Conservation (phyloP, 805 yeast genomes). For the Wickerhamiella galacta region DNA sequence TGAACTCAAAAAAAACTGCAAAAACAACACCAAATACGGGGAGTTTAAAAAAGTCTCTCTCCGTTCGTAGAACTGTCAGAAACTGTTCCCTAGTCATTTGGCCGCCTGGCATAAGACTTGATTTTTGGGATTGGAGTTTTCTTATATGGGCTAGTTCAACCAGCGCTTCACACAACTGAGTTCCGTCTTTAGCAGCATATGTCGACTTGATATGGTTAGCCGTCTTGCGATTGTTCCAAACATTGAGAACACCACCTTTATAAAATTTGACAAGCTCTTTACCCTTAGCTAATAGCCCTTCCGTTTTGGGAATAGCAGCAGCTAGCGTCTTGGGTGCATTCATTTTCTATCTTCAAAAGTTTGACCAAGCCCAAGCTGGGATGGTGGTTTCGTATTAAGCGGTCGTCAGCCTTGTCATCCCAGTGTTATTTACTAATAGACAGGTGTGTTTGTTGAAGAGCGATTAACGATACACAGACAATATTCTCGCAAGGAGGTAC, state of each 20-base stretch:
- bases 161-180: background rate
- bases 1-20: conserved; percentile 38
- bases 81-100: conserved; percentile 29
- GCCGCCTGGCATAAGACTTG: conserved; percentile 26
- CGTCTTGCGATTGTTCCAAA: conserved; percentile 27
- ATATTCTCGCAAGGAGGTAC: too few species aligned
- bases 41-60: conserved; percentile 32
- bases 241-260: conserved; percentile 31
- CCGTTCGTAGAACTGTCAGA: conserved; percentile 35
- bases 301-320: conserved; percentile 12
- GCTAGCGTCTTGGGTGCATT: conserved; percentile 21
- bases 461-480: too few species aligned
- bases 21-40: conserved; percentile 43
- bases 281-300: conserved; percentile 13
- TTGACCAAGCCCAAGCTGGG: too few species aligned
- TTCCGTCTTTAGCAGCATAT: background rate
- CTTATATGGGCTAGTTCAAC: conserved; percentile 16
- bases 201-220: too few species aligned
- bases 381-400: too few species aligned
- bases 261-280: conserved; percentile 24
- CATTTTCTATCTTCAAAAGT: too few species aligned
- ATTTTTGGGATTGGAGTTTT: conserved; percentile 18
- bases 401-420: too few species aligned
- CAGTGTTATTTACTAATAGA: too few species aligned
- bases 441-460: too few species aligned